Evolutionary conservation across 192 early-diverging fungal genomes (phyloP), one percentile per base, ranked within the genome.

Genomic region (Backusella parvicylindrica): DNA sequence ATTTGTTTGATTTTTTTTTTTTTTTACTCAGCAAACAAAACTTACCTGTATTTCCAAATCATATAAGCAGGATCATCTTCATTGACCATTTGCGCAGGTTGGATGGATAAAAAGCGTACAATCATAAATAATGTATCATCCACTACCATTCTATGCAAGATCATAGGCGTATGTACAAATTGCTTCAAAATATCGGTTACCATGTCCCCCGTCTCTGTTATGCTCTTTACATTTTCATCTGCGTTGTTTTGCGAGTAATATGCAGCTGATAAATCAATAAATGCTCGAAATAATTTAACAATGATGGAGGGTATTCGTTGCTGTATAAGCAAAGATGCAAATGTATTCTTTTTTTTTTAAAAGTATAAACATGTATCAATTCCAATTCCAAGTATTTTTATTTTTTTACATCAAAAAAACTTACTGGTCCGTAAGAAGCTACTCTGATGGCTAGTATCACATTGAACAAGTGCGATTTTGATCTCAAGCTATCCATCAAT

Each of bases 371-470:
- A 30, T 64, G 13, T 0, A 15, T 11, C 47, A 28, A n/a, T 11
- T 30, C 13, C 53, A 21, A n/a, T 23, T 68, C 16, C 33, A 68
- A 33, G 9, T 36, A 66, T 69, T 4, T 41, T n/a, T n/a, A n/a
- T n/a, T n/a, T n/a, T n/a, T n/a, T n/a, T n/a, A n/a, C n/a, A n/a
- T n/a, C n/a, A n/a, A n/a, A n/a, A 68, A 31, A 66, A 78, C 84
- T 73, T 82, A 87, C 88, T 2, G 85, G 84, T 32, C 85, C 88
- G 50, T 82, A 79, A 33, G 83, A 81, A 6, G 86, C 38, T 30
- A 89, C 81, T 31, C 85, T 73, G 36, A 89, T 77, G 0, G 84
- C 75, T 43, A 79, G 81, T 23, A 86, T 49, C 21, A 82, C 74
- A 74, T 82, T 78, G 66, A 76, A 85, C 23, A 85, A 35, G 30